These are phyloP conservation scores for Talaromyces sp. DNA, from an alignment of 2,329 filamentous ascomycete genomes.

Conservation along the genomic window DNA sequence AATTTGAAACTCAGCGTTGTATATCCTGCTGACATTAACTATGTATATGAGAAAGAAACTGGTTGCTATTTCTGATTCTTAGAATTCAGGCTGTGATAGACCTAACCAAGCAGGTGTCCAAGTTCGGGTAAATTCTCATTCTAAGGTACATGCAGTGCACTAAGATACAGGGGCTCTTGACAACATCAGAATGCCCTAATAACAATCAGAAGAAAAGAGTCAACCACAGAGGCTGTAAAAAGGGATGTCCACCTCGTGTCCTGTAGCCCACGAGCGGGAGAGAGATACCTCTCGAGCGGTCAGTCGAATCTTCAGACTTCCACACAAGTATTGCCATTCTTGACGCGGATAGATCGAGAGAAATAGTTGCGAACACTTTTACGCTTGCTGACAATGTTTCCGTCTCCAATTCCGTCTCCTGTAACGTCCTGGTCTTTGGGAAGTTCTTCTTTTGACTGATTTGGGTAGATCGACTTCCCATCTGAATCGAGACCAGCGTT, in stretches of 20 bases:
- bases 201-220: neutral
- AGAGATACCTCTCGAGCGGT: neutral
- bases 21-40: neutral
- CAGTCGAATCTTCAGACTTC: neutral
- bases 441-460: neutral
- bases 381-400: constrained; percentile 6
- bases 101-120: neutral
- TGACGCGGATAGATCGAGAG: neutral
- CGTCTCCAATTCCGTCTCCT: neutral
- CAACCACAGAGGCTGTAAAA: neutral
- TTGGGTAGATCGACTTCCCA: neutral
- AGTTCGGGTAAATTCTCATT: neutral
- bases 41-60: neutral
- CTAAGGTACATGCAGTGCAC: neutral
- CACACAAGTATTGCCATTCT: neutral
- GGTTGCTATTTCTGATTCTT: neutral
- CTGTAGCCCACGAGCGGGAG: neutral
- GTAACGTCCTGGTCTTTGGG: neutral
- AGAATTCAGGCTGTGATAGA: neutral
- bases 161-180: neutral
- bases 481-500: neutral
- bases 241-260: neutral
- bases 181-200: neutral
- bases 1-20: neutral
- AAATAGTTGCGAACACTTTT: constrained; percentile 19